These are phyloP conservation scores for Camellia oleifera DNA, from an alignment of 179 eudicot species.

Conservation along the genomic window DNA sequence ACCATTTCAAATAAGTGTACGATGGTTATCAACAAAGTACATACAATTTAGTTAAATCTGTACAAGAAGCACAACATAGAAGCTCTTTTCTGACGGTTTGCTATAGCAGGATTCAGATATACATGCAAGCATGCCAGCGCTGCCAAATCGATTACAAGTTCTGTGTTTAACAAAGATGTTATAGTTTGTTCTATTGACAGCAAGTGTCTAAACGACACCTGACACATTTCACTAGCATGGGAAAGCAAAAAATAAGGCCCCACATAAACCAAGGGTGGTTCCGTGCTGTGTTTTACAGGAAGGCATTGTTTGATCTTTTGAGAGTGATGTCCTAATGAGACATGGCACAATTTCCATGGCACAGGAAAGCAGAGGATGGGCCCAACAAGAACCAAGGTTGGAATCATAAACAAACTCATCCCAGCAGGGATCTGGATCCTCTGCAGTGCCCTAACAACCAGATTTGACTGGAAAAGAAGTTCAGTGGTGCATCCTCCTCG, in stretches of 20 bases:
- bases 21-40: background rate
- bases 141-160: background rate
- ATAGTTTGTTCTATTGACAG: background rate
- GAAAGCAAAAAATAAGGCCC: background rate
- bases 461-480: background rate
- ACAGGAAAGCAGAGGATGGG: background rate
- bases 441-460: background rate
- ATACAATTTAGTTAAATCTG: background rate
- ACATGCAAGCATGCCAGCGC: background rate
- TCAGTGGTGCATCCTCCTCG: background rate
- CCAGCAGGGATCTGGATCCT: background rate
- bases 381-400: conserved; percentile 1
- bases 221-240: background rate
- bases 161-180: background rate
- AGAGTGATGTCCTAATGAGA: background rate
- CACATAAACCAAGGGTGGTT: background rate
- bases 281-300: background rate
- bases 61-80: background rate
- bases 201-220: background rate
- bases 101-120: background rate
- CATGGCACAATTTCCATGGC: background rate
- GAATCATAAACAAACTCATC: background rate
- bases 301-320: background rate
- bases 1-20: background rate
- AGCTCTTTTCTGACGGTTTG: background rate